Conservation (phyloP, 2,329 filamentous ascomycete species). For the Sarocladium strictum region DNA sequence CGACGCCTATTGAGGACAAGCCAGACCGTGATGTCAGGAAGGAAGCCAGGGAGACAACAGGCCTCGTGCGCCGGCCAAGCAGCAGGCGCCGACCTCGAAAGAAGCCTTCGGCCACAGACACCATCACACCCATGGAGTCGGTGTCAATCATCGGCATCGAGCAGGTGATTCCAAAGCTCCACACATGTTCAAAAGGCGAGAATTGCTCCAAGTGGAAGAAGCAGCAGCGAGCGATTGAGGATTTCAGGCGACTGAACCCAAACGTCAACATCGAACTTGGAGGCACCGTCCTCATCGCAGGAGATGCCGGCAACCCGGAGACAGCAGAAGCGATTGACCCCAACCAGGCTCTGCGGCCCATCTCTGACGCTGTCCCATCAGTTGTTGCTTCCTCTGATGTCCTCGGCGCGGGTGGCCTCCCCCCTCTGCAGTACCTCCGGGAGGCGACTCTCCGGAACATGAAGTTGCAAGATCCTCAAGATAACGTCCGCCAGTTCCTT, state of each 20-base stretch:
- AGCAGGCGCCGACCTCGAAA: conserved; percentile 33
- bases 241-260: conserved; percentile 71
- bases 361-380: conserved; percentile 72
- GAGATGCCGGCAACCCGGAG: conserved; percentile 70
- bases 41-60: conserved; percentile 28
- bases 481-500: conserved; percentile 89
- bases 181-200: conserved; percentile 81
- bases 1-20: conserved; percentile 57
- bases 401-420: conserved; percentile 61
- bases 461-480: conserved; percentile 73
- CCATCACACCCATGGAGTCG: conserved; percentile 73
- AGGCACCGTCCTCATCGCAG: conserved; percentile 69
- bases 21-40: conserved; percentile 44
- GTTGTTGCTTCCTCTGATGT: conserved; percentile 88
- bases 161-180: conserved; percentile 77
- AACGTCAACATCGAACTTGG: conserved; percentile 43
- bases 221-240: conserved; percentile 70
- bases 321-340: conserved; percentile 53
- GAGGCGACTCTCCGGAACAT: conserved; percentile 66
- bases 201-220: conserved; percentile 77
- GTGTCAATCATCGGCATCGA: conserved; percentile 91
- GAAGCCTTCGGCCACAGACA: conserved; percentile 47
- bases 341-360: conserved; percentile 54
- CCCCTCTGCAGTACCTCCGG: conserved; percentile 64
- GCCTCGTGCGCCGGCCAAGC: conserved; percentile 25